These are phyloP conservation scores for Aurantiochytrium sp. DNA, from an alignment of 108 stramenopile genomes.

Conservation along the genomic window DNA sequence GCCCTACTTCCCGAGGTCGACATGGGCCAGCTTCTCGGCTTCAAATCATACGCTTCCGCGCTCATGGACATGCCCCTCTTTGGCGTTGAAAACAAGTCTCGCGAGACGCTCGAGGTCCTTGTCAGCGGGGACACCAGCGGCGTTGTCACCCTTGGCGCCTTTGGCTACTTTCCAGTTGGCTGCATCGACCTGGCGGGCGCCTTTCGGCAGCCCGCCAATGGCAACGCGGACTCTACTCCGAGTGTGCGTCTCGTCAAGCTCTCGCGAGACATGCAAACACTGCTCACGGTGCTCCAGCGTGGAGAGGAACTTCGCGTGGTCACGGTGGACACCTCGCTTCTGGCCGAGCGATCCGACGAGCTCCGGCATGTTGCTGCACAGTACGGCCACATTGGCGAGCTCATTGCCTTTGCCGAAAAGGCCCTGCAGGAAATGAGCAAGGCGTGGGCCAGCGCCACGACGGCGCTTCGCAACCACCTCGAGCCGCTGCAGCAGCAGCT, in stretches of 20 bases:
- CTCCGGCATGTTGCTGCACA: slow-evolving; percentile 1
- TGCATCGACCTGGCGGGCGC: slow-evolving; percentile 15
- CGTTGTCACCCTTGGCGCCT: slow-evolving; percentile 2
- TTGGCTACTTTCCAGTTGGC: slow-evolving; percentile 1
- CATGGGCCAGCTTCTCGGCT: neutral
- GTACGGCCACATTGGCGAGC: slow-evolving; percentile 6
- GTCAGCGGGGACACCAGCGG: neutral
- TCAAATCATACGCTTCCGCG: neutral
- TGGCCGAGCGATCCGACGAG: neutral
- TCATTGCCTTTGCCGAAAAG: neutral
- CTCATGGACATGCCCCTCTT: slow-evolving; percentile 18
- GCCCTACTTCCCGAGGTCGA: neutral
- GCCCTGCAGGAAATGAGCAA: neutral
- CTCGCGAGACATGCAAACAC: neutral
- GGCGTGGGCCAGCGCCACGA: neutral
- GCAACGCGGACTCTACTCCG: neutral
- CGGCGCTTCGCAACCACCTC: neutral
- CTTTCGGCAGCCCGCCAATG: neutral
- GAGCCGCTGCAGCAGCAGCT: slow-evolving; percentile 10
- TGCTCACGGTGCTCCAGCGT: neutral
- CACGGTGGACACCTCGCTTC: neutral
- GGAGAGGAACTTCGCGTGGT: neutral
- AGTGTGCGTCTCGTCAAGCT: neutral
- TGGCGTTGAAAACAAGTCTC: slow-evolving; percentile 1
- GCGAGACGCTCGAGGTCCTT: neutral